These are phyloP conservation scores for Neofusicoccum umdonicola DNA, from an alignment of 2,329 filamentous ascomycete genomes.

Conservation along the genomic window DNA sequence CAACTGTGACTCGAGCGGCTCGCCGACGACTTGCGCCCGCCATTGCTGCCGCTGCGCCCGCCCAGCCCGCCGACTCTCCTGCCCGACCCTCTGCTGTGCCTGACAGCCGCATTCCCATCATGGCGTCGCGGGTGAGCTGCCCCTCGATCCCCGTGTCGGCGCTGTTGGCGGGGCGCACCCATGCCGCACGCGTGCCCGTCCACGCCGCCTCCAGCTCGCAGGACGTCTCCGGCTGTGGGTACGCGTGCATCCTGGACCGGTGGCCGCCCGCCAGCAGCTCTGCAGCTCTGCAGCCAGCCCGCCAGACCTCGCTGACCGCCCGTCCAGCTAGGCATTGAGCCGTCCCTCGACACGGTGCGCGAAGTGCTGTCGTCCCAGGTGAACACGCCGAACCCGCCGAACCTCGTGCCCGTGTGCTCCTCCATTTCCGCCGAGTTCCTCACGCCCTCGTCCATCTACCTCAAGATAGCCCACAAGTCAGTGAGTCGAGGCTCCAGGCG, in stretches of 20 bases:
- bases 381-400: constrained; percentile 60
- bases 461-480: constrained; percentile 79
- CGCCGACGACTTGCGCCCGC: background rate
- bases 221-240: background rate
- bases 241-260: background rate
- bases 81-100: background rate
- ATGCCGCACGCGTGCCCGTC: background rate
- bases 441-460: constrained; percentile 90
- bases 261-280: background rate
- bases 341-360: constrained; percentile 60
- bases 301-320: background rate
- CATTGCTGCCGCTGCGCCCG: background rate
- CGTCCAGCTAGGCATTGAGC: constrained; percentile 44
- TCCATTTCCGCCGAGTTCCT: constrained; percentile 89
- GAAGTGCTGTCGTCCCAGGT: constrained; percentile 54
- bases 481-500: constrained; percentile 28
- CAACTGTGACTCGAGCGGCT: background rate
- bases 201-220: background rate
- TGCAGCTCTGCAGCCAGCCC: background rate
- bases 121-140: constrained; percentile 13
- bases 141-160: background rate
- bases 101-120: background rate
- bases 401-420: constrained; percentile 77
- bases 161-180: background rate
- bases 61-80: background rate